These are phyloP conservation scores for Pythium phragmitis DNA, from an alignment of 352 stramenopile species.

Conservation along the genomic window DNA sequence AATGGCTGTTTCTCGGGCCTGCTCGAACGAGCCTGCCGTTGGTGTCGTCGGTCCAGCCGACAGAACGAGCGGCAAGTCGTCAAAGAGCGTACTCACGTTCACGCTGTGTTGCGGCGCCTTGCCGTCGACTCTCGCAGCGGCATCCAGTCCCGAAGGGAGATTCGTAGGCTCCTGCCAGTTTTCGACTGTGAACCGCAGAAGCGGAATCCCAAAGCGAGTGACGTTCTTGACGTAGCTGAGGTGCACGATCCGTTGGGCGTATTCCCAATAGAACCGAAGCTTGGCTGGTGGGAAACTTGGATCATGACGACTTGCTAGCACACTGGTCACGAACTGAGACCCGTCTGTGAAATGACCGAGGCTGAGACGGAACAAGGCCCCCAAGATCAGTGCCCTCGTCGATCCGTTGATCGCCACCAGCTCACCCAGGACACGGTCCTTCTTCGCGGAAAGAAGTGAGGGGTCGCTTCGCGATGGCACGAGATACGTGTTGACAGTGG, in stretches of 20 bases:
- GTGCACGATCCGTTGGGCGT: constrained; percentile 40
- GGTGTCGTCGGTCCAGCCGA: constrained; percentile 7
- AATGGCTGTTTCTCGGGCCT: constrained; percentile 28
- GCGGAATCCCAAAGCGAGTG: constrained; percentile 46
- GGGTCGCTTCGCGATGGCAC: constrained; percentile 29
- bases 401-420: constrained; percentile 41
- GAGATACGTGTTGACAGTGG: constrained; percentile 22
- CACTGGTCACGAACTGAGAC: constrained; percentile 54
- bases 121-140: not conserved
- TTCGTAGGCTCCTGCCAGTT: constrained; percentile 39
- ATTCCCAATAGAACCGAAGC: constrained; percentile 58
- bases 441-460: constrained; percentile 30
- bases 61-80: constrained; percentile 44
- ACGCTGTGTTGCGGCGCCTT: constrained; percentile 16
- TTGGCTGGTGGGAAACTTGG: constrained; percentile 37
- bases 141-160: constrained; percentile 35
- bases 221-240: constrained; percentile 41
- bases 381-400: constrained; percentile 32
- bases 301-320: constrained; percentile 27
- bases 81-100: constrained; percentile 48
- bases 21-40: constrained; percentile 8
- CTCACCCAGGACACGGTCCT: constrained; percentile 38
- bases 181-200: constrained; percentile 46
- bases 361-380: constrained; percentile 28
- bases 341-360: constrained; percentile 41